Base-by-base conservation (phyloP, 2,329 filamentous ascomycete genomes). In the Hymenoscyphus occultus region DNA sequence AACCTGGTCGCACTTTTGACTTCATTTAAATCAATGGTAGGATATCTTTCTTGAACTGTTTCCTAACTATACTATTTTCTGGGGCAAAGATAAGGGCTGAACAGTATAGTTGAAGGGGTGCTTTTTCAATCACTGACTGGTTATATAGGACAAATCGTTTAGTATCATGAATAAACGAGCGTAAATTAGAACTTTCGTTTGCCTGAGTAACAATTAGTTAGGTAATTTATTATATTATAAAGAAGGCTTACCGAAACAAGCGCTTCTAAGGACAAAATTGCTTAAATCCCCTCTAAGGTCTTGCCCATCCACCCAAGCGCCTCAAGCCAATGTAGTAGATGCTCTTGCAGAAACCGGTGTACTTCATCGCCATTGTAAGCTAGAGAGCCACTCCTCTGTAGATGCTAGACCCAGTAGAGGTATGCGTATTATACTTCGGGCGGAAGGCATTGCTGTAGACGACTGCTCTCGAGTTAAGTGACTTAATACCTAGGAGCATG, bases 351-450 rank as follows among this genome's bases (percentile, higher is more conserved):
- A 58, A 63, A 63, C 6, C 19, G 31, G 31, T 63, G 19, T n/a
- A 63, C 54, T 42, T 39, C 31, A 3, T 35, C 56, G 39, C 31
- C 61, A 48, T 63, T 22, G 69, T 59, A 68, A 61, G 77, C 72
- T 57, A 69, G 68, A 60, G 65, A 56, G 59, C 65, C 68, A 68
- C 73, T 74, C 51, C 71, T 65, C 66, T 74, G 64, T 12, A 72
- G 62, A 62, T 80, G 78, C n/a, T 75, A 64, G 59, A 0, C n/a
- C n/a, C n/a, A n/a, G n/a, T n/a, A n/a, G n/a, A n/a, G n/a, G n/a
- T n/a, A n/a, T n/a, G n/a, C n/a, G 56, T 78, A 79, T 63, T 73
- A 70, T 61, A 79, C 64, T 72, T 74, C 64, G 67, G 69, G 42
- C 70, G 75, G 64, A 74, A 80, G 58, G 67, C 71, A 35, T 65